Evolutionary conservation across 169 alveolate genomes (phyloP).

Genomic region (Plasmodium reichenowi): DNA sequence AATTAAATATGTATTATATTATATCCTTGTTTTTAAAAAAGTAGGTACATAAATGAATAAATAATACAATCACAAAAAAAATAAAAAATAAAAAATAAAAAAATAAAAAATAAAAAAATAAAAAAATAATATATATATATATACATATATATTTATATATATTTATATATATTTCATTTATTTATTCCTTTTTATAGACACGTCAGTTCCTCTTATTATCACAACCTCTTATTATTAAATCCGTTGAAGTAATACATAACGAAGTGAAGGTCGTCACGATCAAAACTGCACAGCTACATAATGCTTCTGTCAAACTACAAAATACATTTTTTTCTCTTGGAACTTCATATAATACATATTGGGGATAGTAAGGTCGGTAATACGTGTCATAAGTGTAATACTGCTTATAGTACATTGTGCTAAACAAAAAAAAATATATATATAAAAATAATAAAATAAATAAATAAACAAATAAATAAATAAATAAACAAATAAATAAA

Average conservation of each 20-base stretch:
- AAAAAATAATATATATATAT: no score
- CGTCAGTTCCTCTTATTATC: constrained; percentile 7
- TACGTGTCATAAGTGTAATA: constrained; percentile 49
- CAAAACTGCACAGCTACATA: constrained; percentile 33
- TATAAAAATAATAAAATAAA: neutral
- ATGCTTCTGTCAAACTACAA: constrained; percentile 63
- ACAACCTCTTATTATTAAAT: constrained; percentile 42
- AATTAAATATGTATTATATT: no score
- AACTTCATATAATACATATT: constrained; percentile 44
- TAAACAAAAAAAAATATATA: constrained; percentile 6
- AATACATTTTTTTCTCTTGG: constrained; percentile 23
- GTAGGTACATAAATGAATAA: no score
- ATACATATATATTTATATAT: no score
- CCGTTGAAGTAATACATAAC: constrained; percentile 35
- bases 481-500: neutral
- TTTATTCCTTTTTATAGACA: neutral
- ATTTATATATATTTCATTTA: no score
- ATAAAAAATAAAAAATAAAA: no score
- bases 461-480: neutral
- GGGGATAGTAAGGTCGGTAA: constrained; percentile 39
- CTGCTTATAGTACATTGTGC: constrained; percentile 57
- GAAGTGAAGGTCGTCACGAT: constrained; percentile 36
- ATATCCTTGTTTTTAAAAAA: no score
- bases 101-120: no score
- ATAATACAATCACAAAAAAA: no score